Evolutionary conservation across 2,329 filamentous ascomycete genomes (phyloP).

Genomic region (Colletotrichum australisinense): DNA sequence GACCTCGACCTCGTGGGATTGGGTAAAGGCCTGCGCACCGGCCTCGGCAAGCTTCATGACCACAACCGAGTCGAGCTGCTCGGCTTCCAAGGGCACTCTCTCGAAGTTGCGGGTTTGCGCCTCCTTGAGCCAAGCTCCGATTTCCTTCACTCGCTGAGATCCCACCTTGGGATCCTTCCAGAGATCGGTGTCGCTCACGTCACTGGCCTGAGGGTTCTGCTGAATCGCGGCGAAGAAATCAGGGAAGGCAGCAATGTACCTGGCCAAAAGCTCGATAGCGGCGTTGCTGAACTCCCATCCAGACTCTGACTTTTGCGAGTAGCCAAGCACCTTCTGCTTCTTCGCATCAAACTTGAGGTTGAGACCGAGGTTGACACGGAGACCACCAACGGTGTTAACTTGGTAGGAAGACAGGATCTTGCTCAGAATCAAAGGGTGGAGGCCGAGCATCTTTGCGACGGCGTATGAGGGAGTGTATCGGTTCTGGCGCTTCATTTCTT

Average conservation of each 20-base stretch:
- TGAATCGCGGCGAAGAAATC: conserved; percentile 94
- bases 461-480: conserved; percentile 88
- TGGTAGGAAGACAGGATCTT: conserved; percentile 97
- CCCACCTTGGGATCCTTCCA: conserved; percentile 80
- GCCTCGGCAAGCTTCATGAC: conserved; percentile 84
- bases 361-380: conserved; percentile 89
- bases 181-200: conserved; percentile 86
- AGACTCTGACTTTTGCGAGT: conserved; percentile 84
- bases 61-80: conserved; percentile 92
- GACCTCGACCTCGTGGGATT: conserved; percentile 64
- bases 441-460: conserved; percentile 83
- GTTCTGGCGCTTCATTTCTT: conserved; percentile 74
- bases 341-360: conserved; percentile 98
- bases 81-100: conserved; percentile 93
- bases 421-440: conserved; percentile 90
- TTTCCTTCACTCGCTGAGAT: conserved; percentile 88
- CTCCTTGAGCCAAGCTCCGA: conserved; percentile 91
- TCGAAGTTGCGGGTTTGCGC: conserved; percentile 94
- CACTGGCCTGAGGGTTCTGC: conserved; percentile 85
- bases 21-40: conserved; percentile 72
- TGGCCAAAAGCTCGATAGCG: conserved; percentile 81
- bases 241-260: conserved; percentile 95
- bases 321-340: conserved; percentile 95
- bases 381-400: conserved; percentile 80
- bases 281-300: conserved; percentile 97